Base-by-base conservation (phyloP, 306 rosid species). In the Lathyrus aphaca region DNA sequence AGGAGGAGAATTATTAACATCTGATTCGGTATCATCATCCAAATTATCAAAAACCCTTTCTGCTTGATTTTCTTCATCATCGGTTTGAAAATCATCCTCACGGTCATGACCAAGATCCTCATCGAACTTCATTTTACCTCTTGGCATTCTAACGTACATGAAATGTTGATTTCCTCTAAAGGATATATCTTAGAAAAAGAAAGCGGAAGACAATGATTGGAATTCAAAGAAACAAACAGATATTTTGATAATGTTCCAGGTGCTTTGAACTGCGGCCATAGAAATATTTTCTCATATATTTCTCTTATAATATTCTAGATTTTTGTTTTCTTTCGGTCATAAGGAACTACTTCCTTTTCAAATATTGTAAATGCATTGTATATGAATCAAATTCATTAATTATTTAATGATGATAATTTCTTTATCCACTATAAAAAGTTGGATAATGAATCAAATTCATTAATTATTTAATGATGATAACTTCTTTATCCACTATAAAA, bases 61-160 rank as follows among this genome's bases (percentile, higher is more conserved):
- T 5, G 79, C 85, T 37, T 67, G 86, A 65, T 86, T 80, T 74
- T 88, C 91, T 78, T 88, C 95, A 72, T 88, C 95, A 37, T 88
- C 91, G 3, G 86, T 84, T 44, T 82, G 82, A 64, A 86, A 78
- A 29, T 72, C 79, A 35, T 82, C 87, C 8, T 80, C 87, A 25
- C 84, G 86, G 58, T 84, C 84, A 68, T 49, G 83, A 42, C 74
- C 84, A 19, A 88, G 73, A 76, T 84, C 91, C 7, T 88, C 86
- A 54, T 82, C 85, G 35, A 82, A 39, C 73, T 82, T 88, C 80
- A 66, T 77, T 78, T 27, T 57, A 38, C 67, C 80, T 43, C 32
- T 67, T 30, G 30, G 72, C 79, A 58, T 53, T 6, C 5, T 4
- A 18, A 50, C 71, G 1, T 5, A 18, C 29, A 9, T 59, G 10